Base-by-base conservation (phyloP, 2,329 filamentous ascomycete species). In the Akanthomyces uredinophilus region DNA sequence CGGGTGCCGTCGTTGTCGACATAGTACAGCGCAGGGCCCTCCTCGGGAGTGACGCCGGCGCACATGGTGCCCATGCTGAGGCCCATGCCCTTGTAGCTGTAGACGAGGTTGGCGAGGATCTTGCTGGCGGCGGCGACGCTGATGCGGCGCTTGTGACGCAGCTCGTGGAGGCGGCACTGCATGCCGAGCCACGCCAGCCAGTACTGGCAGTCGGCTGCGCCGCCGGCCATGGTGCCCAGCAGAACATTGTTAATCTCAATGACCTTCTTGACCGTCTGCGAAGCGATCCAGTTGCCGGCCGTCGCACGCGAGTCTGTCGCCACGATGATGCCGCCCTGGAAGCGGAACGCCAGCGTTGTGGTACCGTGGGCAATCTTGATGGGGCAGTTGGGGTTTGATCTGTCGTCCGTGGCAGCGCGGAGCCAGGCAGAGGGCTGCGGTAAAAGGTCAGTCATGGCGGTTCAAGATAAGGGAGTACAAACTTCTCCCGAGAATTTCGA, bases 301-400 rank as follows among this genome's bases (percentile, higher is more conserved):
- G 95, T 96, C 64, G 95, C 95, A 79, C 95, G 88, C 64, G 95
- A 99, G 80, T 99, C 95, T 64, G 95, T 99, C 60, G 94, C 94
- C 58, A 99, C 94, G 73, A 99, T 96, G 79, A 99, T 98, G 74
- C 95, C 95, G 71, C 93, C 93, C 80, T 98, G 88, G 84, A 98
- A 99, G 74, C 94, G 88, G 85, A 99, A 99, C 66, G 93, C 94
- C 65, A 99, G 87, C 58, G 95, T 99, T 64, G 95, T 99, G 65
- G 95, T 99, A 74, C 95, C 95, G 86, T 99, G 95, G 66, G 95
- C 95, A 72, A 99, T 93, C 85, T 99, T 99, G 85, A 99, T 99
- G 70, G 95, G 95, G 79, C 93, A 97, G 79, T 90, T 87, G 64
- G 95, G 92, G 83, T 99, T 99, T 71, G 92, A 88, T 78, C 93